Percentiles rank a stretch among this genome's conserved stretches.
Conservation (phyloP, 192 early-diverging fungal species). For the Coemansia sp. region DNA sequence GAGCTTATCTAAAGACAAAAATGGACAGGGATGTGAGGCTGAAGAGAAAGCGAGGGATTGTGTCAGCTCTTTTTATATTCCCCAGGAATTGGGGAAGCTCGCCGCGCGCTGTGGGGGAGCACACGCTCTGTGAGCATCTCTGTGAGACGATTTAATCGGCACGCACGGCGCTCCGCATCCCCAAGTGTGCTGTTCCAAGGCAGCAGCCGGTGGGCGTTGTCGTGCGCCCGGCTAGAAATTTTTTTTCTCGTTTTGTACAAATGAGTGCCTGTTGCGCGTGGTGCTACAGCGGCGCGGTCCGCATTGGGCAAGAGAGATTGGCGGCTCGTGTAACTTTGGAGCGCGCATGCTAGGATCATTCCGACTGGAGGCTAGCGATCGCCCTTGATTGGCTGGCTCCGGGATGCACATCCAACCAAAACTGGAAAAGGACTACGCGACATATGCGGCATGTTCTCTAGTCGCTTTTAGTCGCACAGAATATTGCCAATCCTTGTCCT, state of each 20-base stretch:
- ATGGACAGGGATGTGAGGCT: background rate
- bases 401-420: background rate
- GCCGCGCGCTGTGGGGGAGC: background rate
- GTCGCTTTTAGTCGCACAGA: background rate
- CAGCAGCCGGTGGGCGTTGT: background rate
- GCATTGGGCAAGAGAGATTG: background rate
- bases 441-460: background rate
- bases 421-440: background rate
- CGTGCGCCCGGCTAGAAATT: slow-evolving; percentile 2
- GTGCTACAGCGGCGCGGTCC: background rate
- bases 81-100: background rate
- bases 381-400: background rate
- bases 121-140: background rate
- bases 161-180: background rate
- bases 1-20: background rate
- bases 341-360: background rate
- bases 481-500: background rate
- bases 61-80: background rate
- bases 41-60: background rate
- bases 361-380: background rate
- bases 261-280: slow-evolving; percentile 5
- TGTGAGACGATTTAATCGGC: background rate
- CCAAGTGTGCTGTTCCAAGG: background rate
- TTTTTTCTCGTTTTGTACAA: background rate
- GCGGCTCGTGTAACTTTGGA: background rate